A percentile compares a stretch with the other conserved stretches of the same genome.
Evolutionary conservation across 371 early-diverging fungal species (phyloP).

Genomic region (Mortierella sp.): DNA sequence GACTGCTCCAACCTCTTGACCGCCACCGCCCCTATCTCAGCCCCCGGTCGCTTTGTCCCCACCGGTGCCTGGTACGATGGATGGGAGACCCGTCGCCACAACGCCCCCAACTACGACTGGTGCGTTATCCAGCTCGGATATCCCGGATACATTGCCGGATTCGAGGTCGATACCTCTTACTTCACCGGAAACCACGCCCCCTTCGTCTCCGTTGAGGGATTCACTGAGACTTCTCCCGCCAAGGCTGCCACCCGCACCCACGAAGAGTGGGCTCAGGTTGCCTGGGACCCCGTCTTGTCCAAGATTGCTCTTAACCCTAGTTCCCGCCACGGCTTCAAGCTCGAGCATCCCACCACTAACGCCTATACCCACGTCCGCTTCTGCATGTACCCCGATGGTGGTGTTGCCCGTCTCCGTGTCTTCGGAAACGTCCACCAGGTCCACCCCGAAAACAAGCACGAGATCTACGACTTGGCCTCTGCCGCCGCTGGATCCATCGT

Average conservation of each 20-base stretch:
- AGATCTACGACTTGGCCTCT: conserved; percentile 79
- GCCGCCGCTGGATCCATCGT: conserved; percentile 80
- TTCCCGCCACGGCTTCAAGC: conserved; percentile 78
- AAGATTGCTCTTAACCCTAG: conserved; percentile 70
- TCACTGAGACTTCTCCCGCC: conserved; percentile 63
- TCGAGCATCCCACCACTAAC: conserved; percentile 61
- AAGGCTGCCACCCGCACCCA: conserved; percentile 37
- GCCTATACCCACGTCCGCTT: conserved; percentile 83
- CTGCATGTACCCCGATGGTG: conserved; percentile 91
- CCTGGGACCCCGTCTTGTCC: conserved; percentile 84
- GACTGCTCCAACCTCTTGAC: conserved; percentile 84
- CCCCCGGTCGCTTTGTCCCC: conserved; percentile 71
- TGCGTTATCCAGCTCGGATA: conserved; percentile 84
- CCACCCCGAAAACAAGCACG: conserved; percentile 68
- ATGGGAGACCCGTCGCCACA: conserved; percentile 90
- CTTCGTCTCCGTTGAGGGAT: conserved; percentile 78
- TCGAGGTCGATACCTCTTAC: conserved; percentile 87
- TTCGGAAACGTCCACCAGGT: conserved; percentile 83
- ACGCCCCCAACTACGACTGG: conserved; percentile 80
- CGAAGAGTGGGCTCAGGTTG: conserved; percentile 47
- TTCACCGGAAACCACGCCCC: conserved; percentile 90
- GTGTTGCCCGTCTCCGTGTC: conserved; percentile 87
- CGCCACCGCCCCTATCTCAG: conserved; percentile 76
- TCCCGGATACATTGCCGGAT: conserved; percentile 80
- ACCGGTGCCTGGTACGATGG: conserved; percentile 82